Evolutionary conservation across 2,329 filamentous ascomycete genomes (phyloP).

Genomic region (Neoarthrinium moseri): DNA sequence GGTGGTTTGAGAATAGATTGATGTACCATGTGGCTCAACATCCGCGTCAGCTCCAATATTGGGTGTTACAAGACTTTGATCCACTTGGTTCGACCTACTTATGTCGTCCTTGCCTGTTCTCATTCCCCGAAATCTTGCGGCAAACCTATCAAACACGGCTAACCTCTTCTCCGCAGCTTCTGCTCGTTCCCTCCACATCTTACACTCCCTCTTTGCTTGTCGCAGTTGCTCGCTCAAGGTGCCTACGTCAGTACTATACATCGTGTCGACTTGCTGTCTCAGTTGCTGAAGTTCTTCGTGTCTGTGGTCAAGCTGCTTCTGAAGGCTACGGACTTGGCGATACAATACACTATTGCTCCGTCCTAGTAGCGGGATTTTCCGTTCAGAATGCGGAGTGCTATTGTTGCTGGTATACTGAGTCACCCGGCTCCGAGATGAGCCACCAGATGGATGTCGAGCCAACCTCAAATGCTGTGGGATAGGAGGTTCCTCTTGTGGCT

Average conservation of each 20-base stretch:
- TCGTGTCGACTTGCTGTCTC: constrained; percentile 43
- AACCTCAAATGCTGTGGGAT: constrained; percentile 37
- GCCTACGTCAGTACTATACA: constrained; percentile 40
- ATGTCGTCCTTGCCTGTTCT: background rate
- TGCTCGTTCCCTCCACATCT: constrained; percentile 54
- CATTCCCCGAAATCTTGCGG: constrained; percentile 26
- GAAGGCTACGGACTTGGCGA: constrained; percentile 47
- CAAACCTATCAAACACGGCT: constrained; percentile 45
- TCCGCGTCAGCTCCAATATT: background rate
- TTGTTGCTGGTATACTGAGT: constrained; percentile 9
- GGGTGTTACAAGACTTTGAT: background rate
- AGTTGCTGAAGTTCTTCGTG: constrained; percentile 46
- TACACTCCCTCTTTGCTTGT: constrained; percentile 37
- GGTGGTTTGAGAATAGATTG: constrained; percentile 12
- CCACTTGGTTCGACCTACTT: background rate
- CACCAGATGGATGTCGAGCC: constrained; percentile 30
- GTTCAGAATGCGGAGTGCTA: constrained; percentile 1
- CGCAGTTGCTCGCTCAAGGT: constrained; percentile 48
- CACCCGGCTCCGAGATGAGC: constrained; percentile 15
- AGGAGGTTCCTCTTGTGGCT: constrained; percentile 34
- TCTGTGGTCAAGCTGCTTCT: constrained; percentile 43
- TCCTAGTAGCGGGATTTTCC: background rate
- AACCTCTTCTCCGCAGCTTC: constrained; percentile 54
- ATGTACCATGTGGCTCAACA: constrained; percentile 1
- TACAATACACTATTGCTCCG: constrained; percentile 36